Conservation (phyloP, 163 green algal genomes). For the Chlorella variabilis region DNA sequence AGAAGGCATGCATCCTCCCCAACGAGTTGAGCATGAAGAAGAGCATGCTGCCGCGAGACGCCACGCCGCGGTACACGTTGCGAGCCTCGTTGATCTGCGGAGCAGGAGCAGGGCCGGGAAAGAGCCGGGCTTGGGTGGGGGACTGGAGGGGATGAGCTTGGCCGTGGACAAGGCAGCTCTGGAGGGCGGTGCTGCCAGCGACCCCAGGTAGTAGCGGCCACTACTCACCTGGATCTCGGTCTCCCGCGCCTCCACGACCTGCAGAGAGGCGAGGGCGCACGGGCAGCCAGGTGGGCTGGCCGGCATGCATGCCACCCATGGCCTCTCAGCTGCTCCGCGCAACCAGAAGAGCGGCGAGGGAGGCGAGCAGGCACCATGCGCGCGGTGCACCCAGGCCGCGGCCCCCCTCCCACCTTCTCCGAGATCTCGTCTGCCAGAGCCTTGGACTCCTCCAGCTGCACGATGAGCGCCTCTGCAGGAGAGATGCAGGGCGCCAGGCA, state of each 20-base stretch:
- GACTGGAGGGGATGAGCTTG: too few species aligned
- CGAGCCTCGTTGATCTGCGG: slow-evolving; percentile 84
- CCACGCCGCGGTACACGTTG: slow-evolving; percentile 85
- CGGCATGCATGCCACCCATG: too few species aligned
- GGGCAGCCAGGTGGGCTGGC: background rate
- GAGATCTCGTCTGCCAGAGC: slow-evolving; percentile 86
- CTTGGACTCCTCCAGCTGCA: slow-evolving; percentile 88
- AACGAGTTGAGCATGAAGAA: slow-evolving; percentile 94
- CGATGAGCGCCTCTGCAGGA: slow-evolving; percentile 76
- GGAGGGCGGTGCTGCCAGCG: too few species aligned
- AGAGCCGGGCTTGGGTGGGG: too few species aligned
- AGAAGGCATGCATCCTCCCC: slow-evolving; percentile 92
- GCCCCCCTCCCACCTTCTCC: slow-evolving; percentile 57
- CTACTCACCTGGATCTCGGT: slow-evolving; percentile 65
- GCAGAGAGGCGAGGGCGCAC: too few species aligned
- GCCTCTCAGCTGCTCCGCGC: too few species aligned
- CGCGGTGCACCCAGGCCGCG: background rate
- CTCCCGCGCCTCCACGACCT: slow-evolving; percentile 76
- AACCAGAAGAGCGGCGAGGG: background rate
- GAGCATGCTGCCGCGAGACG: slow-evolving; percentile 81
- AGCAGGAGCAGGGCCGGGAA: background rate
- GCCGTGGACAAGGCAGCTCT: too few species aligned
- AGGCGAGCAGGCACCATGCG: background rate
- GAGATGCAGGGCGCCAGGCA: background rate
- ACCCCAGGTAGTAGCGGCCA: too few species aligned